Percentiles rank a stretch among this genome's conserved stretches.
phyloP scores from a whole-genome alignment of 1,284 basidiomycete genomes.

The Prillingera fragicola region DNA sequence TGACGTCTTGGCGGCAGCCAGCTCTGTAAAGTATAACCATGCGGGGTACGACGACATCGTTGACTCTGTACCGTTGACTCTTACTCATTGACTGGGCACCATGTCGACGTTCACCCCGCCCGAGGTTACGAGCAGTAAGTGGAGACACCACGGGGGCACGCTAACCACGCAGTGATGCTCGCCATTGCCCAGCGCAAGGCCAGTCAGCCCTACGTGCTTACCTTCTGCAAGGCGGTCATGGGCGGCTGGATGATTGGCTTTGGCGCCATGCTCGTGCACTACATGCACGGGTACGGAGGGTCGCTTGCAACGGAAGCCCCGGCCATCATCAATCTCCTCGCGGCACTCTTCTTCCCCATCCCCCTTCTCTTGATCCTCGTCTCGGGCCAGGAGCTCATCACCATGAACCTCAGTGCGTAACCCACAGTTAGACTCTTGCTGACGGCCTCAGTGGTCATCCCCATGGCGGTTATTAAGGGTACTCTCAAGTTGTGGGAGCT shows the following conservation, averaged over 20 bases:
- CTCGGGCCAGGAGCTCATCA: constrained; percentile 25
- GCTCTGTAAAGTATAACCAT: too few species aligned
- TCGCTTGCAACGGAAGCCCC: constrained; percentile 20
- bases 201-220: constrained; percentile 18
- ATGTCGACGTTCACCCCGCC: too few species aligned
- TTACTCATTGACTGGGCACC: too few species aligned
- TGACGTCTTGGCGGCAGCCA: too few species aligned
- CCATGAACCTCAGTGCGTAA: constrained; percentile 24
- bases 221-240: constrained; percentile 30
- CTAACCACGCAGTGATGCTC: constrained; percentile 21
- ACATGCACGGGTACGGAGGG: constrained; percentile 20
- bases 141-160: neutral
- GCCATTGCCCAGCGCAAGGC: constrained; percentile 22
- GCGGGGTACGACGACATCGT: too few species aligned
- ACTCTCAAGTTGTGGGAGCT: constrained; percentile 22
- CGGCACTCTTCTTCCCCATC: constrained; percentile 27
- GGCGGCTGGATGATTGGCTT: constrained; percentile 27
- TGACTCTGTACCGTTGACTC: too few species aligned
- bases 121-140: neutral
- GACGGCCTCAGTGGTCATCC: constrained; percentile 20
- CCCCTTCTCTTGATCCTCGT: constrained; percentile 29
- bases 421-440: neutral
- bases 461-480: constrained; percentile 21
- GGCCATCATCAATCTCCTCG: constrained; percentile 18
- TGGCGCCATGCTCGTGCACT: constrained; percentile 25